These are phyloP conservation scores for Ceriops tagal DNA, from an alignment of 345 rosid species.

Conservation along the genomic window DNA sequence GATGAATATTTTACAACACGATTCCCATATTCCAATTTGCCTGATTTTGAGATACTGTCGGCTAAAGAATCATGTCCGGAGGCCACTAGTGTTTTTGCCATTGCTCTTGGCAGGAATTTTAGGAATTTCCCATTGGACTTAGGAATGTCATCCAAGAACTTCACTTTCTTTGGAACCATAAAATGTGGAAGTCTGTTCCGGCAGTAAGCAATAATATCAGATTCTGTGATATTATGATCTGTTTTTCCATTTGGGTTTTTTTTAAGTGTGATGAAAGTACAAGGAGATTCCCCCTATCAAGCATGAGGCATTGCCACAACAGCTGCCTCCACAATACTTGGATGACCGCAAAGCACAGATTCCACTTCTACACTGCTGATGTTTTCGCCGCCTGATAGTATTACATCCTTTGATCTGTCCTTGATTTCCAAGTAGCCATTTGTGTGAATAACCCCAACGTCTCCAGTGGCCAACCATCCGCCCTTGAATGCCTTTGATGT, in stretches of 20 bases:
- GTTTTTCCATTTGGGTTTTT: slow-evolving; percentile 13
- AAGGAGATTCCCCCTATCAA: slow-evolving; percentile 36
- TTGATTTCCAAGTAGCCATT: slow-evolving; percentile 29
- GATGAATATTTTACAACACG: neutral
- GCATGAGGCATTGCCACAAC: slow-evolving; percentile 37
- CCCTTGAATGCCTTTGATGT: slow-evolving; percentile 38
- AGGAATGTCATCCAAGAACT: slow-evolving; percentile 25
- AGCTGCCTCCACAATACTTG: slow-evolving; percentile 33
- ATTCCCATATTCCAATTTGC: neutral
- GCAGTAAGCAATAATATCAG: slow-evolving; percentile 24
- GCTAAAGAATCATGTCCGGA: neutral
- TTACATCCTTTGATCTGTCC: neutral
- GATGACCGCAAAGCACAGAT: slow-evolving; percentile 29
- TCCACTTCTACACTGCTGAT: slow-evolving; percentile 35
- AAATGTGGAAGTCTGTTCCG: slow-evolving; percentile 27
- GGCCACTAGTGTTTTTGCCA: slow-evolving; percentile 19
- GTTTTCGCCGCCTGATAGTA: too few relatives aligned
- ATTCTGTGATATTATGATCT: slow-evolving; percentile 16
- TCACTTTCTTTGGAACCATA: slow-evolving; percentile 38
- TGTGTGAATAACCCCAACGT: slow-evolving; percentile 34
- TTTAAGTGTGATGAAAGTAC: slow-evolving; percentile 24
- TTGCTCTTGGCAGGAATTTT: slow-evolving; percentile 19
- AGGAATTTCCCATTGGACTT: slow-evolving; percentile 29
- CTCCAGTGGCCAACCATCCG: slow-evolving; percentile 41
- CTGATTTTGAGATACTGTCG: neutral